phyloP scores from a whole-genome alignment of 345 rosid genomes.

The Trapa incisa region DNA sequence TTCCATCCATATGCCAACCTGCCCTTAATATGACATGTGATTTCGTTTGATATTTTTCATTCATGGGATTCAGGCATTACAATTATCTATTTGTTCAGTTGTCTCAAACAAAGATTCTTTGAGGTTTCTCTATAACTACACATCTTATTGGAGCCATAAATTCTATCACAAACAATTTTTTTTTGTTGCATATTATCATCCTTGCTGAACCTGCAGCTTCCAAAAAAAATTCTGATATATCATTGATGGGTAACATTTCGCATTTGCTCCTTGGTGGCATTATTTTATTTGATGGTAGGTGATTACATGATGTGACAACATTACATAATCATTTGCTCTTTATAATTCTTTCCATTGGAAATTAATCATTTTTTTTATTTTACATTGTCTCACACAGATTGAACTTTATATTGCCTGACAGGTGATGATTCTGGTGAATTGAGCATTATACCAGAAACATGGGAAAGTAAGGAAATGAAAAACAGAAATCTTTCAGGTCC shows the following conservation, averaged over 20 bases:
- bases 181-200: background rate
- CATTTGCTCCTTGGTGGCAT: background rate
- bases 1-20: background rate
- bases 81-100: background rate
- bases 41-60: background rate
- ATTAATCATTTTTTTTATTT: background rate
- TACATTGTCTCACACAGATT: slow-evolving; percentile 7
- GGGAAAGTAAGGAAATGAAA: slow-evolving; percentile 15
- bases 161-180: background rate
- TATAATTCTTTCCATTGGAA: slow-evolving; percentile 1
- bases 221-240: background rate
- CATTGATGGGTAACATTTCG: background rate
- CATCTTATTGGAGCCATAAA: background rate
- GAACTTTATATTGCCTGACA: slow-evolving; percentile 25
- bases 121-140: background rate
- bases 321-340: background rate
- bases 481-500: slow-evolving; percentile 13
- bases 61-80: background rate
- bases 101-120: background rate
- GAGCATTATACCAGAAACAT: slow-evolving; percentile 18
- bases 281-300: slow-evolving; percentile 1
- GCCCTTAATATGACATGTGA: background rate
- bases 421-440: slow-evolving; percentile 27
- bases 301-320: background rate
- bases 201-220: background rate